Conservation (phyloP, 106 monocot genomes). For the Ottelia alismoides region DNA sequence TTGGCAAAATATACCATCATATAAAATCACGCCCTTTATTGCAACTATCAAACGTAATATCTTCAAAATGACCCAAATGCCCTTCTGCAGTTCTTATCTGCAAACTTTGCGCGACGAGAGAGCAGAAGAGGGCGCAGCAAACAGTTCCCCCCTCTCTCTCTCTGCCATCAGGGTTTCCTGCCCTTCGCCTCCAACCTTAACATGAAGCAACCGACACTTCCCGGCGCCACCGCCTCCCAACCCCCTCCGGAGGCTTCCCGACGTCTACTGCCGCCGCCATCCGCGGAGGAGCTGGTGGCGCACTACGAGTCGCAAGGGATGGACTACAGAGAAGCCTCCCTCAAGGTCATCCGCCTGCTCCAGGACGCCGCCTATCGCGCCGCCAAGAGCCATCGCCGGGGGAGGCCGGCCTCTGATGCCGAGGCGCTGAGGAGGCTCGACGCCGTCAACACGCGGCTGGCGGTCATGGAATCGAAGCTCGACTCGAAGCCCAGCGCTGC, state of each 20-base stretch:
- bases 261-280: neutral
- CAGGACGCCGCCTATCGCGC: neutral
- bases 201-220: no score
- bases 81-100: no score
- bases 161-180: no score
- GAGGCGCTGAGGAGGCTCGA: neutral
- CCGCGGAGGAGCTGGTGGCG: conserved; percentile 1
- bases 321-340: conserved; percentile 1
- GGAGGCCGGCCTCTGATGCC: neutral
- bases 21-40: no score
- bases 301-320: conserved; percentile 3
- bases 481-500: neutral
- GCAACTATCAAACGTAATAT: no score
- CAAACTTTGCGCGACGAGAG: no score
- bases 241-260: neutral
- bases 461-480: neutral
- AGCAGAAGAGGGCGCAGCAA: no score
- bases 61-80: no score
- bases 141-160: no score
- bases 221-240: neutral
- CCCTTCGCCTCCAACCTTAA: no score
- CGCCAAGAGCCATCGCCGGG: neutral
- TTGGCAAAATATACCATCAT: no score
- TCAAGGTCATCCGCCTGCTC: conserved; percentile 4
- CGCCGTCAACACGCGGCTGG: neutral